These are phyloP conservation scores for Calonectria multiphialidica DNA, from an alignment of 2,329 filamentous ascomycete genomes.

Conservation along the genomic window DNA sequence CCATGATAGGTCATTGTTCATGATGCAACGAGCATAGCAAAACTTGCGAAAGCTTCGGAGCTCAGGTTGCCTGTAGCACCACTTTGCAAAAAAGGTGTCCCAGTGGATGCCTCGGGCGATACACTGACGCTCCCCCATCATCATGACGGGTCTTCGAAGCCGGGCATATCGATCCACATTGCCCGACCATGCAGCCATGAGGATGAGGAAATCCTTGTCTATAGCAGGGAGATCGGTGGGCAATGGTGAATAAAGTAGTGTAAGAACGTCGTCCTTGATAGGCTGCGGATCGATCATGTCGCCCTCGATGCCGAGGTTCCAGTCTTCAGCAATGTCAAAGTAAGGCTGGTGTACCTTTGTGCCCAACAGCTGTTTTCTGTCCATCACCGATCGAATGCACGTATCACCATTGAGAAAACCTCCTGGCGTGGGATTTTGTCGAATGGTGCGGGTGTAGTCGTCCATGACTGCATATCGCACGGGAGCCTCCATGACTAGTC, in stretches of 20 bases:
- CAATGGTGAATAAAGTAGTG: neutral
- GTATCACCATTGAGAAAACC: neutral
- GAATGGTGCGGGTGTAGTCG: neutral
- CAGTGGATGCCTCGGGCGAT: neutral
- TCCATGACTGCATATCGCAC: neutral
- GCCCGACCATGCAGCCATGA: neutral
- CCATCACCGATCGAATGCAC: neutral
- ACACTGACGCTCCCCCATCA: neutral
- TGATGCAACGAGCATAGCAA: neutral
- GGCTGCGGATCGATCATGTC: neutral
- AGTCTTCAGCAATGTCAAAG: neutral
- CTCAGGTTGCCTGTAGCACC: neutral
- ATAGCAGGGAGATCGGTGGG: neutral
- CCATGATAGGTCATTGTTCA: neutral
- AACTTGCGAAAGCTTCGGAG: neutral
- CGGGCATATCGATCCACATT: neutral
- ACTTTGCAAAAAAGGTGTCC: neutral
- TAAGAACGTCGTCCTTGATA: neutral
- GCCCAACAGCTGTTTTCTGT: neutral
- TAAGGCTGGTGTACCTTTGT: neutral
- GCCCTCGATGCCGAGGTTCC: neutral
- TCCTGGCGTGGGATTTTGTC: neutral
- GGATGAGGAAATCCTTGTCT: neutral
- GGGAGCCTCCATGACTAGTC: neutral
- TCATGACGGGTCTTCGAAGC: neutral